These are phyloP conservation scores for Fomitiporia mediterranea DNA, from an alignment of 1,284 basidiomycete genomes.

Conservation along the genomic window DNA sequence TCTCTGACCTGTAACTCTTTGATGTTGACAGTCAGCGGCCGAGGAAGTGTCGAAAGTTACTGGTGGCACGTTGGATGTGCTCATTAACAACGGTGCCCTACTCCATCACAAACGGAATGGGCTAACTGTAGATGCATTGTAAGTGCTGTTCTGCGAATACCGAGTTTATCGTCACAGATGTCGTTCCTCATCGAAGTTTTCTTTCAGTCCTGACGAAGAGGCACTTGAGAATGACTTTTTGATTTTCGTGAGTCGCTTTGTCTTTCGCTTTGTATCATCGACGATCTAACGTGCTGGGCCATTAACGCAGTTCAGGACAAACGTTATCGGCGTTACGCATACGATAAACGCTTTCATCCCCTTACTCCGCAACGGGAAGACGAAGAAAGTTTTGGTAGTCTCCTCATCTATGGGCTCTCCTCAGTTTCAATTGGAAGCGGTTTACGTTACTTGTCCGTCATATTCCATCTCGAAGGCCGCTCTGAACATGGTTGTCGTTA, in stretches of 20 bases:
- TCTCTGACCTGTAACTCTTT: not conserved
- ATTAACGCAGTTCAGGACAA: conserved; percentile 28
- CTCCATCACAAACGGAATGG: conserved; percentile 13
- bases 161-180: not conserved
- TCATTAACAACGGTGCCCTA: conserved; percentile 32
- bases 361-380: conserved; percentile 32
- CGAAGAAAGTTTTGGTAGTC: conserved; percentile 36
- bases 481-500: conserved; percentile 35
- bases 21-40: not conserved
- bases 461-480: conserved; percentile 37
- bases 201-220: conserved; percentile 12
- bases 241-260: conserved; percentile 23
- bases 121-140: conserved; percentile 23
- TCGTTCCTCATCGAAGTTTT: not conserved
- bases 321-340: conserved; percentile 36
- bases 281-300: not conserved
- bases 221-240: conserved; percentile 26
- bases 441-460: conserved; percentile 21
- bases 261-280: no score
- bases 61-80: conserved; percentile 30
- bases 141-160: not conserved
- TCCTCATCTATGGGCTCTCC: conserved; percentile 30
- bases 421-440: conserved; percentile 25
- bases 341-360: conserved; percentile 37
- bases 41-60: not conserved